phyloP scores from a whole-genome alignment of 2,329 filamentous ascomycete genomes.

The Hymenoscyphus occultus region DNA sequence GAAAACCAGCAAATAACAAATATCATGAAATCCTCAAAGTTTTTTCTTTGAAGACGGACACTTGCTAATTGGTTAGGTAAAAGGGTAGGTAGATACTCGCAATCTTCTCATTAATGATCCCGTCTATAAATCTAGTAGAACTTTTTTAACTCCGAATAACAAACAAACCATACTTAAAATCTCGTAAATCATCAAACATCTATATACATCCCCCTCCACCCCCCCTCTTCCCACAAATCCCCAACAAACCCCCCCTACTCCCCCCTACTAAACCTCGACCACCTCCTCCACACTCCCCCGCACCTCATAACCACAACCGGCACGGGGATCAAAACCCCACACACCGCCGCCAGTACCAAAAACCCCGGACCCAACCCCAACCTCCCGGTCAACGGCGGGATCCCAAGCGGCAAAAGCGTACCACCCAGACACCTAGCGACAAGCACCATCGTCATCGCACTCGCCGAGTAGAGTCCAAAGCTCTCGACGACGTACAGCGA shows the following conservation, averaged over 20 bases:
- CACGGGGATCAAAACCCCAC: slow-evolving; percentile 47
- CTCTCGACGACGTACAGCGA: slow-evolving; percentile 55
- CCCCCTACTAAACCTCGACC: slow-evolving; percentile 48
- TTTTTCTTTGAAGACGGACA: too few species aligned
- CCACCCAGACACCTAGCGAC: slow-evolving; percentile 37
- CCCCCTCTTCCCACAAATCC: too few species aligned
- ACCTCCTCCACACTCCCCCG: slow-evolving; percentile 50
- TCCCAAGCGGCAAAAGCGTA: slow-evolving; percentile 53
- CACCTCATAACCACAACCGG: slow-evolving; percentile 50
- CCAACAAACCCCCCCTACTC: slow-evolving; percentile 20
- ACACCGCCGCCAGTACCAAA: slow-evolving; percentile 36
- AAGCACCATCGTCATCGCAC: slow-evolving; percentile 40
- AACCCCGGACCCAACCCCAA: slow-evolving; percentile 44
- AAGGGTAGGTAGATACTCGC: too few species aligned
- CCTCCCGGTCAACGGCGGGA: slow-evolving; percentile 45
- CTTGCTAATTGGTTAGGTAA: too few species aligned
- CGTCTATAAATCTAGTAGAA: too few species aligned
- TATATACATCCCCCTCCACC: too few species aligned
- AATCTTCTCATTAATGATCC: too few species aligned
- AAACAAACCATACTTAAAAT: too few species aligned
- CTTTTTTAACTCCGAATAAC: too few species aligned
- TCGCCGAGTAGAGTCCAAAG: slow-evolving; percentile 37
- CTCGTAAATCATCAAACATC: too few species aligned
- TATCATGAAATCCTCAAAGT: too few species aligned
- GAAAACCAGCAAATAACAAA: too few species aligned